Percentiles rank a stretch among this genome's conserved stretches.
phyloP scores from a whole-genome alignment of 108 stramenopile genomes.

The Hondaea fermentalgiana region DNA sequence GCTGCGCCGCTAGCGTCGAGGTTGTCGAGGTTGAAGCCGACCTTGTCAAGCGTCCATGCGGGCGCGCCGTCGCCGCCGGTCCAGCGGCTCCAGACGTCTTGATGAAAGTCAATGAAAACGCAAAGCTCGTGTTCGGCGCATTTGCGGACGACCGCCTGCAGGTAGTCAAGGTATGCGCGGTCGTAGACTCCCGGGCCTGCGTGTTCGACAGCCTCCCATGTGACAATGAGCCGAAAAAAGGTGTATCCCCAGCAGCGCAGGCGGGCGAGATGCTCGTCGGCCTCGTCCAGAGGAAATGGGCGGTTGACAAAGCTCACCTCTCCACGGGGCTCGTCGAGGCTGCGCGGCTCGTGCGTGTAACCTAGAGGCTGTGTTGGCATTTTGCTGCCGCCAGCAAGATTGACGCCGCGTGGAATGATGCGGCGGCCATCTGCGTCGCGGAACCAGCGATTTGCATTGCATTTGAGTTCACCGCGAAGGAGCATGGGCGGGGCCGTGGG shows the following conservation, averaged over 20 bases:
- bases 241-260: constrained; percentile 32
- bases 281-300: constrained; percentile 40
- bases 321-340: neutral
- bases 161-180: constrained; percentile 32
- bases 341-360: neutral
- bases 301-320: constrained; percentile 32
- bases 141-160: neutral
- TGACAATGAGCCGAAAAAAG: constrained; percentile 29
- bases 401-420: constrained; percentile 33
- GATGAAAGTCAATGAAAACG: constrained; percentile 41
- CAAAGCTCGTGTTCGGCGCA: constrained; percentile 26
- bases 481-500: neutral
- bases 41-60: constrained; percentile 38
- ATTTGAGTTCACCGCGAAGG: neutral
- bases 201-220: constrained; percentile 49
- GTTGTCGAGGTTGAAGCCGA: constrained; percentile 31
- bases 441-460: neutral
- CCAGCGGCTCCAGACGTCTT: constrained; percentile 49
- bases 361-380: constrained; percentile 10
- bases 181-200: constrained; percentile 38
- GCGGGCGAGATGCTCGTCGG: constrained; percentile 28
- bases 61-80: constrained; percentile 48
- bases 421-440: constrained; percentile 25
- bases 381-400: constrained; percentile 38
- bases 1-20: constrained; percentile 35